A percentile compares a stretch with the other conserved stretches of the same genome.
Evolutionary conservation across 2,329 filamentous ascomycete species (phyloP).

Genomic region (Aspergillus tanneri): DNA sequence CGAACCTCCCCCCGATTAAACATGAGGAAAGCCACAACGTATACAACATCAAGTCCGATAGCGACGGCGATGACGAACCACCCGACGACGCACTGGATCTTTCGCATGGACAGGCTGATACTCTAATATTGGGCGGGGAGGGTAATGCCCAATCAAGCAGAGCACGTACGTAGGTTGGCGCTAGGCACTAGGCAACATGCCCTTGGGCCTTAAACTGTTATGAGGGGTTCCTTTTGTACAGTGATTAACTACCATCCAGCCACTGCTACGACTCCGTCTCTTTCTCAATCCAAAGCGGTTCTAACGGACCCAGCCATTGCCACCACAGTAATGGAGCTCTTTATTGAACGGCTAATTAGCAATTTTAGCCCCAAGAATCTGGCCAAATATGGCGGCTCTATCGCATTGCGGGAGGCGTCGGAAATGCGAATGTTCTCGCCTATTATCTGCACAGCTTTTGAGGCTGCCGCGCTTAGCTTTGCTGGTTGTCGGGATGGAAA

Average conservation of each 20-base stretch:
- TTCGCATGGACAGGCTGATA: not conserved
- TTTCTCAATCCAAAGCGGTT: constrained; percentile 11
- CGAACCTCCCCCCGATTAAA: constrained; percentile 19
- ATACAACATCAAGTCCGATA: constrained; percentile 1
- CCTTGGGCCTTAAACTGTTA: no score
- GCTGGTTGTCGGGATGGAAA: constrained; percentile 22
- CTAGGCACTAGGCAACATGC: no score
- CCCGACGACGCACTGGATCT: not conserved
- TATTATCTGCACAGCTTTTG: constrained; percentile 24
- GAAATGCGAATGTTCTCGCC: constrained; percentile 27
- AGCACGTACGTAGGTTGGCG: constrained; percentile 6
- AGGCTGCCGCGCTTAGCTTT: constrained; percentile 26
- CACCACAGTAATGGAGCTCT: constrained; percentile 23
- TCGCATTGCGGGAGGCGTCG: constrained; percentile 25
- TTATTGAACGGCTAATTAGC: constrained; percentile 25
- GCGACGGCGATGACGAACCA: constrained; percentile 5
- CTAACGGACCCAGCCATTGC: constrained; percentile 19
- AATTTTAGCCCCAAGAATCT: constrained; percentile 23
- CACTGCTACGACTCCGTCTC: constrained; percentile 4
- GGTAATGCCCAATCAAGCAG: not conserved
- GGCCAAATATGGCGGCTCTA: constrained; percentile 18
- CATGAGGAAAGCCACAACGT: constrained; percentile 11
- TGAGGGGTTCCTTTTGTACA: not conserved
- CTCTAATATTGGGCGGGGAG: not conserved
- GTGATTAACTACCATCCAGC: constrained; percentile 5